Base-by-base conservation (phyloP, 23 red algal species). In the Agarophyton chilense region DNA sequence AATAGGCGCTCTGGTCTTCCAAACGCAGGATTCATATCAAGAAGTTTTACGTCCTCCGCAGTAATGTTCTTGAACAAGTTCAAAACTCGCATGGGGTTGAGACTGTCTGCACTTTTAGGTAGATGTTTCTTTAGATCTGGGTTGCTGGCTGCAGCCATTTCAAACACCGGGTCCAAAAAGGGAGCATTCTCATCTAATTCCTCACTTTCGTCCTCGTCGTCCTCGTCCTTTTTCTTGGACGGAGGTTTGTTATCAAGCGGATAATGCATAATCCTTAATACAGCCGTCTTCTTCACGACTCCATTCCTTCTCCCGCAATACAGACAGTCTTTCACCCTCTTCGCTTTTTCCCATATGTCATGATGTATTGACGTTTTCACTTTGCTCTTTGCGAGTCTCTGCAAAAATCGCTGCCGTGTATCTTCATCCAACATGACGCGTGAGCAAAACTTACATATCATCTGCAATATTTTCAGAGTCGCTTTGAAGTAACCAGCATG, bases 381-480 rank as follows among this genome's bases (percentile, higher is more conserved):
- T 32, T 95, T 87, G 49, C 79, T 86, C 32, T 78, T 92, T 14
- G 91, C 62, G 35, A 94, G 52, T 24, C 50, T 28, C 25, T 44
- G 75, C 11, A 94, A 54, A 50, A 80, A 86, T 12, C 47, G n/a
- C 14, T 81, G 47, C 14, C 91, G 50, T 1, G 39, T 26, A 13
- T 49, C 54, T 57, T 70, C 64, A 47, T 77, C 51, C 40, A 95
- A 13, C 53, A 96, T 67, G 43, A 99, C 78, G 51, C 85, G 82
- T 13, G 88, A 90, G 68, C 97, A 99, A 36, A 45, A 50, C 76
- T 99, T 99, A 77, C 97, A 99, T 36, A 99, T 92, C 86, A 92
- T 94, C 62, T 99, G 97, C 75, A 99, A 81, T 11, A 92, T 94
- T 17, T 92, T 89, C 33, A 96, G 47, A 22, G 84, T 87, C 0